Evolutionary conservation across 305 asterid genomes (phyloP), one percentile per base, ranked within the genome.

Genomic region (Rubia tinctorum): DNA sequence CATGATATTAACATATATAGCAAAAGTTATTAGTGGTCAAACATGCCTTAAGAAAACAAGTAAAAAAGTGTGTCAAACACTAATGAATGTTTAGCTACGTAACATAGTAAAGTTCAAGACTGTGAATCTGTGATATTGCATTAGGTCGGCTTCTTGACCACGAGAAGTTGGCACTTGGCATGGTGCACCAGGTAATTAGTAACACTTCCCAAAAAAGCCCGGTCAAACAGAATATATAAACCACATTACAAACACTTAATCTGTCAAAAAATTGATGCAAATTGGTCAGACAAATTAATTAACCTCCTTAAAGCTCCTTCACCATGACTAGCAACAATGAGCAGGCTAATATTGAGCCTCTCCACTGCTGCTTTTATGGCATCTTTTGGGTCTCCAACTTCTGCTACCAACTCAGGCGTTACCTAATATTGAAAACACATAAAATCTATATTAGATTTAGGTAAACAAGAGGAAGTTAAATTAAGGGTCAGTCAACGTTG

Each of bases 171-270:
- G 63, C 87, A 83, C 66, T 82, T 83, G 72, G 89, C 89, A 72
- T 82, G 84, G 84, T 88, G 88, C 42, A 84, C 90, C 63, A 89
- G 81, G 71, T 82, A 87, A 74, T 86, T 84, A 85, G 91, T 84
- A 25, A 90, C 89, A 65, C 92, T 88, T 74, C 94, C 94, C 64
- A 88, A 80, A 81, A 90, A 80, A 25, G 81, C 85, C 91, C 90
- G 88, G 81, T 71, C 42, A 1, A 34, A 53, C 22, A 53, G 17
- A 5, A 66, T 15, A 6, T n/a, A n/a, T n/a, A 64, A 7, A 64
- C 43, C 67, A 62, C 9, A 10, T 61, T 12, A 61, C 34, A 7
- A 53, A 53, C 59, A 17, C 4, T 17, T 53, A 51, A 47, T 15
- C 5, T 5, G n/a, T n/a, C n/a, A 30, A 30, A 30, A 30, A 30